Base-by-base conservation (phyloP, 2,329 filamentous ascomycete genomes). In the Stemphylium lycopersici region DNA sequence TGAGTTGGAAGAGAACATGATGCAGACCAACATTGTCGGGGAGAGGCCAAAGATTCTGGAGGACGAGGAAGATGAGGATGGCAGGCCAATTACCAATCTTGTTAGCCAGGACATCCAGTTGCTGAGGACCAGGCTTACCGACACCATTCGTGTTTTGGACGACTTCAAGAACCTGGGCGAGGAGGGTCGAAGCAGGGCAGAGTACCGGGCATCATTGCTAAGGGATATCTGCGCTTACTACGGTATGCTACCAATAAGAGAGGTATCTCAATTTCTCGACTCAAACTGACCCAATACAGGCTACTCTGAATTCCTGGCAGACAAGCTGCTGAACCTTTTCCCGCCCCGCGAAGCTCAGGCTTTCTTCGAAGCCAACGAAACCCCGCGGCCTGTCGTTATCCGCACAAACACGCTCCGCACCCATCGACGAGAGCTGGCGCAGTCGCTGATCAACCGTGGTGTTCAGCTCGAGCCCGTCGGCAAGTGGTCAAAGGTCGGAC, bases 331-430 rank as follows among this genome's bases (percentile, higher is more conserved):
- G 79, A 88, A 89, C 70, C 86, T 99, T 6, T 98, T 99, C 79
- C 87, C 92, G 1, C 91, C 95, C 0, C 88, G 89, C 66, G 95
- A 99, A 79, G 95, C 95, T 0, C 96, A 98, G 66, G 93, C 93
- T 49, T 99, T 99, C 79, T 98, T 99, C 79, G 95, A 99, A 79
- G 93, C 93, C 68, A 99, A 99, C 86, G 95, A 99, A 79, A 92
- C 90, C 24, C 87, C 92, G 12, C 87, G 95, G 46, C 95, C 95
- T 3, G 88, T 99, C 54, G 95, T 99, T 62, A 96, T 99, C 73
- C 88, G 95, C 70, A 98, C 95, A 59, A 99, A 99, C 78, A 99
- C 93, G 7, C 85, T 99, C 55, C 89, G 91, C 66, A 88, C 87
- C 13, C 86, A 87, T 68, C 81, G 87, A 63, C 79, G 87, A 63